Evolutionary conservation across 2,329 filamentous ascomycete species (phyloP).

Genomic region (Pestalotiopsis sp.): DNA sequence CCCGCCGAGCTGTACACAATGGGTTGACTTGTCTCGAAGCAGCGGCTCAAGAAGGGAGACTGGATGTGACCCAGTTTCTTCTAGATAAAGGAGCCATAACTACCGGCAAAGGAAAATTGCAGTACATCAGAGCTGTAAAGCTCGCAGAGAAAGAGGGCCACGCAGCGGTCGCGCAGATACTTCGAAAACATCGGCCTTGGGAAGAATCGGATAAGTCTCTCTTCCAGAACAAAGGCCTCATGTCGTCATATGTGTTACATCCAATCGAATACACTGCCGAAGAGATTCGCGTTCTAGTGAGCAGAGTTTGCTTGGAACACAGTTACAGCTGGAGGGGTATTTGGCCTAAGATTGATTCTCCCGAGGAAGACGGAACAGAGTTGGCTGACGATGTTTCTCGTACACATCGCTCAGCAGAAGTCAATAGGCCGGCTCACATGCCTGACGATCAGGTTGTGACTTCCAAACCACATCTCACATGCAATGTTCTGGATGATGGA

Average conservation of each 20-base stretch:
- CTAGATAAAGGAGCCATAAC: not conserved
- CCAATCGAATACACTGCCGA: not conserved
- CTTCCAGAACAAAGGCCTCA: not conserved
- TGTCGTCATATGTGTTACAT: rapidly evolving
- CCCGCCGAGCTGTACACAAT: not conserved
- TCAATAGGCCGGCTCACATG: no score
- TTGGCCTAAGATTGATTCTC: no score
- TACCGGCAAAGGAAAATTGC: not conserved
- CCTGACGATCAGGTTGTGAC: no score
- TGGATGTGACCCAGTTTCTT: not conserved
- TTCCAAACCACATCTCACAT: no score
- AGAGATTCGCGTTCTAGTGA: no score
- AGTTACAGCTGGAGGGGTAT: no score
- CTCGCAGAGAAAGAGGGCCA: rapidly evolving
- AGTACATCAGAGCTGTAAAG: not conserved
- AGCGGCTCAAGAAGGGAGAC: not conserved
- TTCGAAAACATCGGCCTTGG: not conserved
- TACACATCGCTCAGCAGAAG: no score
- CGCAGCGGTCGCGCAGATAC: not conserved
- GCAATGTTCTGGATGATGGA: no score
- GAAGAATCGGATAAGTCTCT: not conserved
- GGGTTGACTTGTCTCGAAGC: not conserved
- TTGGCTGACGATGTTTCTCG: no score
- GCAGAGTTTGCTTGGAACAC: no score
- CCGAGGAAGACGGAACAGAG: no score